Percentiles rank a stretch among this genome's conserved stretches.
Evolutionary conservation across 106 monocot species (phyloP).

Genomic region (Cymbidium sinense): DNA sequence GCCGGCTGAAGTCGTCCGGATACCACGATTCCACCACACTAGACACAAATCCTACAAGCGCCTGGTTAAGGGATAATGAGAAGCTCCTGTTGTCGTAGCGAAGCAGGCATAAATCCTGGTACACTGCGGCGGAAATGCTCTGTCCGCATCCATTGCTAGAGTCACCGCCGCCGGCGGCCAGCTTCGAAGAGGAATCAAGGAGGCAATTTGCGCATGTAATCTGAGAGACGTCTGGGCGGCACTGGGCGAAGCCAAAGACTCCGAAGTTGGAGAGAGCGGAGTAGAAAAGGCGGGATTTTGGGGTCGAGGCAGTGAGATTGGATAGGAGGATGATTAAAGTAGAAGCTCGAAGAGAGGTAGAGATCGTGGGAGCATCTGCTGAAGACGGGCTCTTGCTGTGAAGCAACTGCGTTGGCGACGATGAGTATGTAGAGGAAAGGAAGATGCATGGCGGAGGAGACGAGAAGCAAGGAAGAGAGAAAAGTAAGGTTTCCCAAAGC

Average conservation of each 20-base stretch:
- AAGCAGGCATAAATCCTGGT: slow-evolving; percentile 35
- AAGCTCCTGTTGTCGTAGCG: slow-evolving; percentile 23
- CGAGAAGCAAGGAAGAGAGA: neutral
- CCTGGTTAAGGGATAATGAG: neutral
- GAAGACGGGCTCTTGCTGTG: neutral
- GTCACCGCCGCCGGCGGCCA: neutral
- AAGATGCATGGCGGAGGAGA: neutral
- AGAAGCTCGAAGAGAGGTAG: neutral
- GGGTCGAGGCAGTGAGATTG: neutral
- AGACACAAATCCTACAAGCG: neutral
- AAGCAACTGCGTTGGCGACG: neutral
- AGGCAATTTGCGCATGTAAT: slow-evolving; percentile 29
- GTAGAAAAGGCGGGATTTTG: slow-evolving; percentile 4
- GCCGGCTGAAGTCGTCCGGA: neutral
- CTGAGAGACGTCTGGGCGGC: slow-evolving; percentile 28
- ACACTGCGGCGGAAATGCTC: slow-evolving; percentile 12
- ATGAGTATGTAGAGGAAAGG: neutral
- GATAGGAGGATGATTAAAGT: neutral
- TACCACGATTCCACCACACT: neutral
- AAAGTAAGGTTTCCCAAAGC: too few relatives aligned
- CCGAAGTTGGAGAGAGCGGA: neutral
- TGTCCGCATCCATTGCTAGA: slow-evolving; percentile 4
- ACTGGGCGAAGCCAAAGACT: slow-evolving; percentile 31
- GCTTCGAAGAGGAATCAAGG: neutral
- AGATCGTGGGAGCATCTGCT: too few relatives aligned